Base-by-base conservation (phyloP, 768 basidiomycete genomes). In the Tephrocybe sp. region DNA sequence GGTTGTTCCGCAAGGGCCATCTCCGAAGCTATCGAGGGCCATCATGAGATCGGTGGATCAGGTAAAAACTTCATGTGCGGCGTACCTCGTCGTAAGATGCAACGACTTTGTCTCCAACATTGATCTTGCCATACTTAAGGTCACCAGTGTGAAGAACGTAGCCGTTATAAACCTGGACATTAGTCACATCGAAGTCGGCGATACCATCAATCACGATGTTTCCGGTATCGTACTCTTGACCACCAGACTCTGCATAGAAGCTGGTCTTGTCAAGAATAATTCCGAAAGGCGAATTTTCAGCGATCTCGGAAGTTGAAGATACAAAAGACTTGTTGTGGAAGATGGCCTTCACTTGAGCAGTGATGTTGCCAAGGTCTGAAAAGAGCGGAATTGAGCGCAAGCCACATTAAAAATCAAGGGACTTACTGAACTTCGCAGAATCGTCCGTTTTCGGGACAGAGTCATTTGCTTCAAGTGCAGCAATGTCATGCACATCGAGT, bases 191-290 rank as follows among this genome's bases (percentile, higher is more conserved):
- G 66, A 98, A 99, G 67, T 97, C 93, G 28, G 90, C 86, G 54
- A 83, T 74, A 36, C 88, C 95, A 56, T 97, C 96, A 47, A 98
- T 88, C 23, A 93, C 85, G 57, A 99, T 91, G 60, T 88, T 90
- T 48, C 97, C 97, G 0, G 92, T 98, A 66, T 99, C 97, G 61
- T 90, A 85, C 70, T 98, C 96, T 65, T 99, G 97, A 23, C 97
- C 97, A 62, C 97, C 97, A 32, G 93, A 80, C 71, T 99, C 97
- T 6, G 97, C 95, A 57, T 99, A 99, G 70, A 98, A 98, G 71
- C 88, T 93, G 3, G 97, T 98, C 39, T 80, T 80, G 72, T 98
- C 91, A 44, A 99, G 85, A 24, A 99, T 66, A 43, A 99, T 62
- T 37, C 97, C 97, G 65, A 99, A 92, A 6, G 77, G 68, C 4